Percentiles rank a stretch among this genome's conserved stretches.
Evolutionary conservation across 306 rosid genomes (phyloP).

Genomic region (Fragaria nilgerrensis): DNA sequence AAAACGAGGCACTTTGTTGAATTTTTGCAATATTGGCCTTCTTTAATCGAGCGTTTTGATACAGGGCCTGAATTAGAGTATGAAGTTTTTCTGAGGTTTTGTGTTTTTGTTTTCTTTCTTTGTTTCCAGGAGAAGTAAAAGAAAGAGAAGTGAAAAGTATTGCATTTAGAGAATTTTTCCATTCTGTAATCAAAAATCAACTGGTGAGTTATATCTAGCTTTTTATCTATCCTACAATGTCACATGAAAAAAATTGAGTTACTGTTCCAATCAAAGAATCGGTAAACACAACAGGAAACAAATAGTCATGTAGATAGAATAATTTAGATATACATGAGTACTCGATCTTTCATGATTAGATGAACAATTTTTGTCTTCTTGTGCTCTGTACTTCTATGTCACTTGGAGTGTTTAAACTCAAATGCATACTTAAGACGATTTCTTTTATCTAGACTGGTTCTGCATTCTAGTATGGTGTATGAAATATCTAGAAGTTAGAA

Average conservation of each 20-base stretch:
- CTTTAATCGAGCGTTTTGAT: background rate
- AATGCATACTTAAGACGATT: background rate
- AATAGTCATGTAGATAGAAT: background rate
- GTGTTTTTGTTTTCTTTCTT: background rate
- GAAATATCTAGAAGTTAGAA: background rate
- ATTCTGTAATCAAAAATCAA: background rate
- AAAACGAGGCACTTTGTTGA: background rate
- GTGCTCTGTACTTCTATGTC: background rate
- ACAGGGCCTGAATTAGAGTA: background rate
- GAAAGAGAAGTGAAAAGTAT: background rate
- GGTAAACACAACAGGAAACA: background rate
- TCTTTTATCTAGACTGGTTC: background rate
- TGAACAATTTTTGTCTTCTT: background rate
- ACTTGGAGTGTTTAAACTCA: background rate
- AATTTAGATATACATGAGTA: background rate
- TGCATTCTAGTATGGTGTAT: background rate
- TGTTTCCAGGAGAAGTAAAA: background rate
- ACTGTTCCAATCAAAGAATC: background rate
- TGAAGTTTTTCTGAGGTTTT: background rate
- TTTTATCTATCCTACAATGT: background rate
- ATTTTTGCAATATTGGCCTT: background rate
- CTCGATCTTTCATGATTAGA: background rate
- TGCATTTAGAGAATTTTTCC: background rate
- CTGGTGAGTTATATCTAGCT: background rate
- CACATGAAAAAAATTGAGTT: too few relatives aligned